Percentiles rank a stretch among this genome's conserved stretches.
phyloP scores from a whole-genome alignment of 345 rosid species.

The Atalantia buxifolia region DNA sequence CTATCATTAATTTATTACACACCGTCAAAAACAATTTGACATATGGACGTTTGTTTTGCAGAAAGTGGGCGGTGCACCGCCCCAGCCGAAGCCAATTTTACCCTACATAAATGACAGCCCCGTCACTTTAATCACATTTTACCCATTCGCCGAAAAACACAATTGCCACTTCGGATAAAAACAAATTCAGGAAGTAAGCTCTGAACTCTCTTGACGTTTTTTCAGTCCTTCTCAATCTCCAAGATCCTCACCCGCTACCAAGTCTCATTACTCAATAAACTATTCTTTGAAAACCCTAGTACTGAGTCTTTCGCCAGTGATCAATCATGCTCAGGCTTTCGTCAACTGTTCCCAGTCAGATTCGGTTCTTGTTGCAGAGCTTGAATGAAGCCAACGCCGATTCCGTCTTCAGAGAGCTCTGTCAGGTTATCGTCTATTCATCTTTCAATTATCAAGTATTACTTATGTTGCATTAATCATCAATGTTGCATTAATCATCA shows the following conservation, averaged over 20 bases:
- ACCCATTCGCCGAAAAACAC: neutral
- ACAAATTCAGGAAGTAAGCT: neutral
- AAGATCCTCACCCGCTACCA: neutral
- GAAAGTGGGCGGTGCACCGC: neutral
- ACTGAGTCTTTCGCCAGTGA: neutral
- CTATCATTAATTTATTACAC: too few species aligned
- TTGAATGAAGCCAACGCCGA: slow-evolving; percentile 60
- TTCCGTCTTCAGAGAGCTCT: slow-evolving; percentile 52
- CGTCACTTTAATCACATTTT: neutral
- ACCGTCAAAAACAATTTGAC: too few species aligned
- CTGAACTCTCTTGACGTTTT: slow-evolving; percentile 11
- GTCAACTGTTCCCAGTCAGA: slow-evolving; percentile 48
- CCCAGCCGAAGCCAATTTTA: neutral
- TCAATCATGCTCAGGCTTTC: slow-evolving; percentile 54
- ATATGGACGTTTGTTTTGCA: too few species aligned
- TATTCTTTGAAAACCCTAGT: slow-evolving; percentile 21
- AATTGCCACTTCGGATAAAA: neutral
- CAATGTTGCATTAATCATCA: neutral
- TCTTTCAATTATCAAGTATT: neutral
- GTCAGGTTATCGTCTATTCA: slow-evolving; percentile 40
- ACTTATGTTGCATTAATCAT: neutral
- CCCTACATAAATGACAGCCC: neutral
- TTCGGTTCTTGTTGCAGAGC: slow-evolving; percentile 65
- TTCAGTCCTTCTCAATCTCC: slow-evolving; percentile 16
- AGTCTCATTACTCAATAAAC: neutral